phyloP scores from a whole-genome alignment of 345 rosid genomes.

The Citrus reticulata region DNA sequence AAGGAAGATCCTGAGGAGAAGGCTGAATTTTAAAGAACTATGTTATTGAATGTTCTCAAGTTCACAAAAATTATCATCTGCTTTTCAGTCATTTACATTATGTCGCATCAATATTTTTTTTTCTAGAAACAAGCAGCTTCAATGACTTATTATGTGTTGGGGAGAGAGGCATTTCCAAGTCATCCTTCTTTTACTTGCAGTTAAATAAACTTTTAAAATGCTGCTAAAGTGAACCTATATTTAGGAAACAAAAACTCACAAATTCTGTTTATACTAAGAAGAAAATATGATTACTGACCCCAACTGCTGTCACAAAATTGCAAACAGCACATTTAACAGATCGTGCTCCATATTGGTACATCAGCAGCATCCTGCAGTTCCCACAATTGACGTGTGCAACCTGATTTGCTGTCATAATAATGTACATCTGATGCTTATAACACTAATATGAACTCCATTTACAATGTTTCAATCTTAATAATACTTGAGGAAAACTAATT shows the following conservation, averaged over 20 bases:
- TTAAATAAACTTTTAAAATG: background rate
- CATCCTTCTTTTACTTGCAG: background rate
- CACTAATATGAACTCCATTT: background rate
- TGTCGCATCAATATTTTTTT: background rate
- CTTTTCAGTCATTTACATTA: background rate
- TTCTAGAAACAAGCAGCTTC: background rate
- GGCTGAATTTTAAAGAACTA: background rate
- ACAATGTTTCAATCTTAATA: slow-evolving; percentile 1
- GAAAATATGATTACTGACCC: slow-evolving; percentile 44
- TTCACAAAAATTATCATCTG: background rate
- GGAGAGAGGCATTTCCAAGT: background rate
- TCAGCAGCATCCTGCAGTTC: slow-evolving; percentile 88
- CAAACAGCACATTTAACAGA: slow-evolving; percentile 96
- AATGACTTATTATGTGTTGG: background rate
- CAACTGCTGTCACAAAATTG: slow-evolving; percentile 80
- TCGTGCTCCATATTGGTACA: slow-evolving; percentile 95
- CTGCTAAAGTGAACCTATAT: background rate
- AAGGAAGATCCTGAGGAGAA: background rate
- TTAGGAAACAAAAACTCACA: background rate
- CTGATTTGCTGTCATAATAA: slow-evolving; percentile 67
- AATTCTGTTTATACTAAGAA: background rate
- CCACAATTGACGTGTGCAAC: slow-evolving; percentile 95
- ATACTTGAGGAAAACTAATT: background rate
- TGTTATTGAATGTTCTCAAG: background rate
- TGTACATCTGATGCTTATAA: background rate